Conservation (phyloP, 768 basidiomycete species). For the Amanita brunnescens region DNA sequence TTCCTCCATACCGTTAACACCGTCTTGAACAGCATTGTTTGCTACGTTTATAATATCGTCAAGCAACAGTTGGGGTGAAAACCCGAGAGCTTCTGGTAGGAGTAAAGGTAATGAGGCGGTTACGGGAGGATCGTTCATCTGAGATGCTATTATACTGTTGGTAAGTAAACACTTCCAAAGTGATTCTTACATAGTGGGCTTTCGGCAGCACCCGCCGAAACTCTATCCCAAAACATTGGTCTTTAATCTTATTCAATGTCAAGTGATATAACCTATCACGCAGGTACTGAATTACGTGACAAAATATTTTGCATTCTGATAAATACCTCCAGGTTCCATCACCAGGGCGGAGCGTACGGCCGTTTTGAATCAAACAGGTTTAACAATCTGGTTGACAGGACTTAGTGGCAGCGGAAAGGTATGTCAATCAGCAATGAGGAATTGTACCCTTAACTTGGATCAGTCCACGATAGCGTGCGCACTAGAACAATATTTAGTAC, state of each 20-base stretch:
- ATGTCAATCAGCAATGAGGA: neutral
- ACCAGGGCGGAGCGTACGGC: conserved; percentile 53
- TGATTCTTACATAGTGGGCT: no score
- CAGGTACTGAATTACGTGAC: conserved; percentile 10
- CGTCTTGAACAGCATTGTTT: conserved; percentile 69
- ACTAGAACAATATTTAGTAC: conserved; percentile 89
- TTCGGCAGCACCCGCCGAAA: no score
- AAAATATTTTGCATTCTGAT: neutral
- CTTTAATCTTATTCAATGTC: no score
- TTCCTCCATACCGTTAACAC: conserved; percentile 72
- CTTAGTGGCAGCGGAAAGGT: conserved; percentile 95
- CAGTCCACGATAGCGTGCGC: conserved; percentile 94
- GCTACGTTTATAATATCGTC: conserved; percentile 84
- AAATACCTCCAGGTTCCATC: conserved; percentile 54
- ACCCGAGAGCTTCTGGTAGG: conserved; percentile 69
- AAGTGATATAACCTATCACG: conserved; percentile 10
- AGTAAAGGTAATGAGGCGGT: conserved; percentile 34
- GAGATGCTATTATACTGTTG: neutral
- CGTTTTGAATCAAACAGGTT: conserved; percentile 71
- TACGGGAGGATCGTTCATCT: neutral
- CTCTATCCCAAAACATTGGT: no score
- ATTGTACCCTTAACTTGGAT: neutral
- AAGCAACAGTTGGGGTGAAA: conserved; percentile 75
- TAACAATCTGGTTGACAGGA: conserved; percentile 95
- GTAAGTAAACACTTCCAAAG: neutral